Base-by-base conservation (phyloP, 371 early-diverging fungal species). In the Mycotypha africana region DNA sequence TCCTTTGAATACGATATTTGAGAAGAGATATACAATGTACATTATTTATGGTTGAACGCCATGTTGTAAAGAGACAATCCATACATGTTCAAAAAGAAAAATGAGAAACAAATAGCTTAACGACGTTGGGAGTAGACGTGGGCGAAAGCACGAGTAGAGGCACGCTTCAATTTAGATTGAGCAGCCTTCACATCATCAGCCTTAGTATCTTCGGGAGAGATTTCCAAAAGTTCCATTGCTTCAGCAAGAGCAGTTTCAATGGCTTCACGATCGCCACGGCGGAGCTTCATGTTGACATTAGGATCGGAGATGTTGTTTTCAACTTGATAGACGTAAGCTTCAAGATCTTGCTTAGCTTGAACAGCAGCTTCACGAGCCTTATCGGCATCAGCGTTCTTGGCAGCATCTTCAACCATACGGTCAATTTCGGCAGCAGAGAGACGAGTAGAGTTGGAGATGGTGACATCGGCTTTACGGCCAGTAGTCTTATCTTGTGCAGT, bases 401-500 rank as follows among this genome's bases (percentile, higher is more conserved):
- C 92, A 50, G 92, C 92, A 54, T 95, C 94, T 42, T 64, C 47
- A 55, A 97, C 80, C 88, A 94, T 89, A 56, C 89, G 85, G 56
- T 92, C 89, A 51, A 95, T 91, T 56, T 97, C 94, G 35, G 79
- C 85, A 49, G 84, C 79, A 49, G 92, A 85, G 35, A 97, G 81
- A 60, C 94, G 92, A 56, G 86, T 87, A 59, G 87, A 85, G 84
- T 90, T 91, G 78, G 90, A 81, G 78, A 93, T 91, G 77, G 90
- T 92, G 63, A 94, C 87, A 74, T 88, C 86, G 72, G 86, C 86
- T 63, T 81, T 83, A 52, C 82, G 79, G 49, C 92, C 91, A 37
- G 95, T 93, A 49, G 85, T 82, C 79, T 86, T 88, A 78, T 96
- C 95, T 53, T 80, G 78, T 60, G 97, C 96, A 51, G 89, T 81